A percentile compares a stretch with the other conserved stretches of the same genome.
phyloP scores from a whole-genome alignment of 495 filamentous ascomycete genomes.

The Pseudevernia furfuracea region DNA sequence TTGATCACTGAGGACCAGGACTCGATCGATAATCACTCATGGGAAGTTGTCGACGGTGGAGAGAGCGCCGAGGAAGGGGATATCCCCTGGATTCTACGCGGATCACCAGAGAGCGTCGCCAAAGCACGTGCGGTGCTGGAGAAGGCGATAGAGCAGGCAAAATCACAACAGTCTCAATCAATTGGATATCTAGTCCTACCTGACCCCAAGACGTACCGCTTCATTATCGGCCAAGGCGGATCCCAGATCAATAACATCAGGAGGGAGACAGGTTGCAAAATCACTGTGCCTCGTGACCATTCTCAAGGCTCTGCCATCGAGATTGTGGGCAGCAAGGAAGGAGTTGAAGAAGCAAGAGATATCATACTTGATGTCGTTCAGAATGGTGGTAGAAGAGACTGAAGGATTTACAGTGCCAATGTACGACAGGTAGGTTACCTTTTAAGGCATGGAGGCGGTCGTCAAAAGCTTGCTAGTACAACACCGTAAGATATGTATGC shows the following conservation, averaged over 20 bases:
- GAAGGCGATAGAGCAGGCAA: conserved; percentile 61
- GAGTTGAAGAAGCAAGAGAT: conserved; percentile 79
- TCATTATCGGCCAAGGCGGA: conserved; percentile 82
- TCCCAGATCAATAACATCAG: conserved; percentile 87
- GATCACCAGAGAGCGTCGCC: conserved; percentile 62
- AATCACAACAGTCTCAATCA: conserved; percentile 55
- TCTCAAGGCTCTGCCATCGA: conserved; percentile 77
- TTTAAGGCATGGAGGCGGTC: neutral
- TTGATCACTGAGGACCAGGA: conserved; percentile 80
- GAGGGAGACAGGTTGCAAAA: conserved; percentile 82
- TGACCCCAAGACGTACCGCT: conserved; percentile 81
- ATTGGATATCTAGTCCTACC: conserved; percentile 79
- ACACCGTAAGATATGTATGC: neutral
- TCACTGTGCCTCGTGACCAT: conserved; percentile 81
- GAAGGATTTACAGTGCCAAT: neutral
- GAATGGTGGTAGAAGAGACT: conserved; percentile 35
- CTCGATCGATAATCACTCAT: conserved; percentile 59
- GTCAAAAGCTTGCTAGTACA: neutral
- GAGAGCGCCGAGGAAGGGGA: conserved; percentile 53
- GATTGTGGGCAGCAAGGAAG: conserved; percentile 68
- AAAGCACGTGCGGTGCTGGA: conserved; percentile 68
- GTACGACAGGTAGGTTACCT: neutral
- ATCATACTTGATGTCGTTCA: conserved; percentile 76
- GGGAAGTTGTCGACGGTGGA: conserved; percentile 62
- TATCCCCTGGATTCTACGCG: conserved; percentile 88